Evolutionary conservation across 768 basidiomycete genomes (phyloP).

Genomic region (Suillus tomentosus): DNA sequence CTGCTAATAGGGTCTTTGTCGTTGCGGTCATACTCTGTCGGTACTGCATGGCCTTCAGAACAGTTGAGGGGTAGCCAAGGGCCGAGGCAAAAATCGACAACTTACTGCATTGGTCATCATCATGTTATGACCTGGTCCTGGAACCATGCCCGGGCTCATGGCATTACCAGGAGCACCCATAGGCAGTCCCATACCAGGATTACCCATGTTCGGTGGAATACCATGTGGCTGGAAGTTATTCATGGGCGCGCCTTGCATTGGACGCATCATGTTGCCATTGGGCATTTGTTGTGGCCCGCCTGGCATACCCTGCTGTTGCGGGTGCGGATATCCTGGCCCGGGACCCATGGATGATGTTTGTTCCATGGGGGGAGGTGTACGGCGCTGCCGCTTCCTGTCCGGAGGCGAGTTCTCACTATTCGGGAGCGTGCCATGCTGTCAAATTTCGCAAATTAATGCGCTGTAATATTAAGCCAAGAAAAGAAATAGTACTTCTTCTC

Average conservation of each 20-base stretch:
- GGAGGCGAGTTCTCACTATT: slow-evolving; percentile 59
- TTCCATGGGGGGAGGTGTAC: slow-evolving; percentile 48
- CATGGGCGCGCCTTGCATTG: slow-evolving; percentile 36
- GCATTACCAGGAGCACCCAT: slow-evolving; percentile 32
- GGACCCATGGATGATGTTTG: slow-evolving; percentile 41
- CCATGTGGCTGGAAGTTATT: slow-evolving; percentile 33
- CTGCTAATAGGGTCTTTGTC: slow-evolving; percentile 34
- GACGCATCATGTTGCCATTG: slow-evolving; percentile 43
- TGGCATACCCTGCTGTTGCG: slow-evolving; percentile 36
- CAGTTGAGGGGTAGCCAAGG: not conserved
- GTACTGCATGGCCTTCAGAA: slow-evolving; percentile 36
- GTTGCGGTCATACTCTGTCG: slow-evolving; percentile 39
- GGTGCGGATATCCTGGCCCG: slow-evolving; percentile 35
- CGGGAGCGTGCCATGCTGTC: slow-evolving; percentile 48
- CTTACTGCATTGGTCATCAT: slow-evolving; percentile 35
- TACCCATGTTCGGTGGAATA: slow-evolving; percentile 29
- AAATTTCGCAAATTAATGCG: slow-evolving; percentile 1
- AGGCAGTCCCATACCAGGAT: slow-evolving; percentile 34
- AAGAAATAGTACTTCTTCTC: slow-evolving; percentile 50
- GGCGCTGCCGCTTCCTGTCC: slow-evolving; percentile 53
- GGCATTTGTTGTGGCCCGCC: slow-evolving; percentile 41
- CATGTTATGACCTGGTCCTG: slow-evolving; percentile 28
- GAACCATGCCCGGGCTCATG: slow-evolving; percentile 43
- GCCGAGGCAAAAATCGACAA: not conserved
- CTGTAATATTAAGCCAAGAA: slow-evolving; percentile 10